phyloP scores from a whole-genome alignment of 106 monocot genomes.

The Acanthochlamys bracteata region DNA sequence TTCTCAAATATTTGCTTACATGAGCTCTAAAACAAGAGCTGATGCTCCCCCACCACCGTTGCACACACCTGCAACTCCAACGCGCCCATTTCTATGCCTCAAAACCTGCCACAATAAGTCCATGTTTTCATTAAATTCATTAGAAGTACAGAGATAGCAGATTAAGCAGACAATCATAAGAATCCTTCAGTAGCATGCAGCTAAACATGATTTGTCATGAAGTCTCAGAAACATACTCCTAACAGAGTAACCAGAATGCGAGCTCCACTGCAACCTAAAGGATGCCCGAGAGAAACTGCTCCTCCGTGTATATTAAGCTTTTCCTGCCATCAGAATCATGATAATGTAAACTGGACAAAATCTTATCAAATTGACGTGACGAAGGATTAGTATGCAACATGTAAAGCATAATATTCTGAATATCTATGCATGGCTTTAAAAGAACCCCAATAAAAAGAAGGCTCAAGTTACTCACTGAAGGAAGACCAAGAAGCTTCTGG shows the following conservation, averaged over 20 bases:
- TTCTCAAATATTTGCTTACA: slow-evolving; percentile 24
- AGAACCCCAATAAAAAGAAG: neutral
- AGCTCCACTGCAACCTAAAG: slow-evolving; percentile 96
- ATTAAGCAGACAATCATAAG: neutral
- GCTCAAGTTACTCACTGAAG: slow-evolving; percentile 43
- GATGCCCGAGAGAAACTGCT: slow-evolving; percentile 93
- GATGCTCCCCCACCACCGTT: slow-evolving; percentile 98
- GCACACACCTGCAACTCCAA: slow-evolving; percentile 87
- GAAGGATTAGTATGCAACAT: neutral
- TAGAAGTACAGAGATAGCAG: neutral
- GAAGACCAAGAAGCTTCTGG: slow-evolving; percentile 89
- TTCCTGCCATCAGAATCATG: slow-evolving; percentile 37
- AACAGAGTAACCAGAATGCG: slow-evolving; percentile 90
- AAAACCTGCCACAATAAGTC: slow-evolving; percentile 43
- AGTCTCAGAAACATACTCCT: slow-evolving; percentile 45
- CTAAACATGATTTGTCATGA: too few relatives aligned
- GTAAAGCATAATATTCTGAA: neutral
- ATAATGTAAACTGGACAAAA: neutral
- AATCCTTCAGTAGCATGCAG: neutral
- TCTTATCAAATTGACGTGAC: too few relatives aligned
- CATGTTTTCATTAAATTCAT: neutral
- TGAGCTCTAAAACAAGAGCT: slow-evolving; percentile 75
- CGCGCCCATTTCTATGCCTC: slow-evolving; percentile 54
- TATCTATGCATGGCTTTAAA: neutral
- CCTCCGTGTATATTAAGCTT: slow-evolving; percentile 95